Percentiles rank a stretch among this genome's conserved stretches.
Conservation (phyloP, 1,284 basidiomycete species). For the Ganoderma lingzhi region DNA sequence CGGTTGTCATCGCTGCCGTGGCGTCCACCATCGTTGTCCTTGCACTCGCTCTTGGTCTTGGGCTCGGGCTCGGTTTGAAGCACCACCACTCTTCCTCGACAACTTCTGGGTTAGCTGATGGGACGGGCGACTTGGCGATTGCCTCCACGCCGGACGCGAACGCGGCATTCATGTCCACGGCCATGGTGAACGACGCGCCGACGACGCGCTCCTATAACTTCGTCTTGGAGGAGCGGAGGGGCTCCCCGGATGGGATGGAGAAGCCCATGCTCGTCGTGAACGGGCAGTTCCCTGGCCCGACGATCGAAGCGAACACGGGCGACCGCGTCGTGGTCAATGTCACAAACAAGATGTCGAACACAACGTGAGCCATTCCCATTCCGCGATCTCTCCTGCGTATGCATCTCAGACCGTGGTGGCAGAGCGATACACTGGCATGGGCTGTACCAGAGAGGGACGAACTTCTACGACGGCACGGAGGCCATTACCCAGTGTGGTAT, state of each 20-base stretch:
- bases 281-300: constrained; percentile 55
- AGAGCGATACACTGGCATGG: constrained; percentile 57
- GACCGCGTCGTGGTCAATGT: constrained; percentile 53
- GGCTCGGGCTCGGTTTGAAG: constrained; percentile 49
- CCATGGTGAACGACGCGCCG: constrained; percentile 39
- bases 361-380: constrained; percentile 36
- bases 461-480: constrained; percentile 54
- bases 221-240: constrained; percentile 40
- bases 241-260: constrained; percentile 47
- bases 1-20: constrained; percentile 22
- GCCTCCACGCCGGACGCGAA: constrained; percentile 31
- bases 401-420: neutral
- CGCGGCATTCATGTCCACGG: constrained; percentile 39
- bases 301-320: constrained; percentile 56
- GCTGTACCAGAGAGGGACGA: constrained; percentile 44
- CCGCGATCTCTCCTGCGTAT: neutral
- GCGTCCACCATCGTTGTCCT: constrained; percentile 38
- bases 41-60: constrained; percentile 47
- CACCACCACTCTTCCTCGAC: constrained; percentile 32
- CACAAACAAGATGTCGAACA: constrained; percentile 47
- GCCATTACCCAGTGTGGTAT: constrained; percentile 61
- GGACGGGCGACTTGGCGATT: constrained; percentile 11
- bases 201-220: constrained; percentile 47
- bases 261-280: constrained; percentile 56
- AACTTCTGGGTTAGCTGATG: constrained; percentile 27